These are phyloP conservation scores for Kluyveromyces sp. DNA, from an alignment of 1,139 yeast genomes.

Conservation along the genomic window DNA sequence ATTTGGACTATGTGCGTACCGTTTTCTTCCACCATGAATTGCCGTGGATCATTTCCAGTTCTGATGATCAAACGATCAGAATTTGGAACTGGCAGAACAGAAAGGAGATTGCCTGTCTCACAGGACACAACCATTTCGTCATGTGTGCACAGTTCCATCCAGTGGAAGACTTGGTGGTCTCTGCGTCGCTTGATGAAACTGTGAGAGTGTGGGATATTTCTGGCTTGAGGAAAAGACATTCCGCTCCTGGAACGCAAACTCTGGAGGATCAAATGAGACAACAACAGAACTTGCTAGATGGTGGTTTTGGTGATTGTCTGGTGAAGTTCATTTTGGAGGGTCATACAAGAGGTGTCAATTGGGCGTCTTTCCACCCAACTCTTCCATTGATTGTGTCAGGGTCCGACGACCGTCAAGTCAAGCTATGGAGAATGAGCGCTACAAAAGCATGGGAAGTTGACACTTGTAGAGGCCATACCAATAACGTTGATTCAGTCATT, in stretches of 20 bases:
- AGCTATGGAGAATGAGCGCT: conserved; percentile 97
- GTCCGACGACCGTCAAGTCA: conserved; percentile 92
- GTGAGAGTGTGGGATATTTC: conserved; percentile 98
- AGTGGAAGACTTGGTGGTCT: conserved; percentile 84
- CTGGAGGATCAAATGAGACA: conserved; percentile 70
- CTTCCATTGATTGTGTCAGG: conserved; percentile 92
- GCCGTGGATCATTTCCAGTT: conserved; percentile 95
- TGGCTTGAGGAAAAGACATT: conserved; percentile 90
- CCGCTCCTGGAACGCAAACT: conserved; percentile 53
- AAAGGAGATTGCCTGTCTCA: conserved; percentile 91
- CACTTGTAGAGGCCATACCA: conserved; percentile 95
- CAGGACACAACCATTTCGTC: conserved; percentile 98
- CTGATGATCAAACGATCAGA: conserved; percentile 97
- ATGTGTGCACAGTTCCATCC: conserved; percentile 99
- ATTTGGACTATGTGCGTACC: conserved; percentile 90
- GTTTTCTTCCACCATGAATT: conserved; percentile 92
- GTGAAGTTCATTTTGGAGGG: conserved; percentile 96
- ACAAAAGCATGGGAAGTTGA: conserved; percentile 99
- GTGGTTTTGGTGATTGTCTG: conserved; percentile 91
- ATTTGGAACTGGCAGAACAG: conserved; percentile 99
- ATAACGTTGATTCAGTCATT: conserved; percentile 79
- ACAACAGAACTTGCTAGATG: conserved; percentile 74
- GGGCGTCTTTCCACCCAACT: conserved; percentile 98
- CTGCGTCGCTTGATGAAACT: conserved; percentile 96
- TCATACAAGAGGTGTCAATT: conserved; percentile 96